Base-by-base conservation (phyloP, 768 basidiomycete genomes). In the Boletus vinaceobasis region DNA sequence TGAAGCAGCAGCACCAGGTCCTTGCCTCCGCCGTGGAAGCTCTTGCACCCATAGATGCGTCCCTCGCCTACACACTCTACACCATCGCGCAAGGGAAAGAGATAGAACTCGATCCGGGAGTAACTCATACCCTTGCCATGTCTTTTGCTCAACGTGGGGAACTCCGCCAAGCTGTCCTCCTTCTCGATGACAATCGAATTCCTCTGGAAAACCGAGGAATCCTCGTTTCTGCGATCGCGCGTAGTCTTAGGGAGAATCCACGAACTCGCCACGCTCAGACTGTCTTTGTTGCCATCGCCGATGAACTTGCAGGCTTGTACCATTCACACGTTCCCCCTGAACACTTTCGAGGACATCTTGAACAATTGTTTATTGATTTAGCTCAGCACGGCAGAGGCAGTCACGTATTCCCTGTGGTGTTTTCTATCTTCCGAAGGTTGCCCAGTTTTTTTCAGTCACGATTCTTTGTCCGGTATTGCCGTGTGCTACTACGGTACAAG, bases 291-390 rank as follows among this genome's bases (percentile, higher is more conserved):
- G 57, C 65, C 5, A 47, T 84, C 26, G 71, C 66, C 11, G 55
- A 73, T n/a, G 63, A 63, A 7, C 62, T 84, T 36, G 57, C 55
- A 42, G 62, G 60, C 2, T 53, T 80, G 33, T 84, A 79, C 53
- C 42, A 56, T 9, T 62, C 62, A 4, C 66, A 60, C 4, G 58
- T 60, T 17, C 78, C 78, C 0, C 64, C 72, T 0, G 58, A 65
- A 56, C 78, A 78, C 50, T 75, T 77, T 59, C 77, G 76, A 46
- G 61, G 66, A 32, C 57, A 65, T n/a, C 63, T 85, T 33, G 75
- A 79, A 11, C 78, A 75, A 48, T 72, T 80, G 27, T 66, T 83
- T 46, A 46, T 52, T 63, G 63, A 29, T 64, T 76, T 51, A 61
- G 79, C 69, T 65, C 77, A 17, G 52, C 72, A 75, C 4, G 71